Evolutionary conservation across 2,329 filamentous ascomycete genomes (phyloP).

Genomic region (Ascochyta fabae): DNA sequence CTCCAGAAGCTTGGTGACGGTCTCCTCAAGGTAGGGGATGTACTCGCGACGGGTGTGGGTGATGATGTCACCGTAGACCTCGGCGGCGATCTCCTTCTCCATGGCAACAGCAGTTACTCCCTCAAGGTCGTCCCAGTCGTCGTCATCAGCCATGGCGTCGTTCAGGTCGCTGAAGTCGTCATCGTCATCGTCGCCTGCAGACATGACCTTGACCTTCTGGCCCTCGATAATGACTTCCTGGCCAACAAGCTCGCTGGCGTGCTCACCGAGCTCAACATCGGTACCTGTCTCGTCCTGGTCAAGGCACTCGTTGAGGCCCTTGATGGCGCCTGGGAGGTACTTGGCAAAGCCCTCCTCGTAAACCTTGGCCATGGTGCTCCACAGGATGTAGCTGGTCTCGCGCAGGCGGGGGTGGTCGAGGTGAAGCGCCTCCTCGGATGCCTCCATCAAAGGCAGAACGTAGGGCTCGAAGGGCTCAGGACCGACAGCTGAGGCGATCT

Average conservation of each 20-base stretch:
- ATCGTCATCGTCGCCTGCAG: constrained; percentile 63
- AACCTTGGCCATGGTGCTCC: constrained; percentile 92
- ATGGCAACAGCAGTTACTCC: constrained; percentile 88
- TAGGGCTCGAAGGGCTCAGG: constrained; percentile 87
- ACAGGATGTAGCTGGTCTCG: constrained; percentile 97
- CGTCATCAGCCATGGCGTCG: constrained; percentile 71
- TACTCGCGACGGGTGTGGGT: constrained; percentile 81
- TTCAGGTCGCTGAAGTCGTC: constrained; percentile 64
- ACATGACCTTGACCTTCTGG: constrained; percentile 83
- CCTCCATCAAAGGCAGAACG: constrained; percentile 86
- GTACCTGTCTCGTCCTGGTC: constrained; percentile 87
- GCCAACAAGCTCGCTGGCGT: constrained; percentile 75
- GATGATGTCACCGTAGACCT: constrained; percentile 92
- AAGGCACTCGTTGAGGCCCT: constrained; percentile 82
- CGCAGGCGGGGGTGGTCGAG: constrained; percentile 89
- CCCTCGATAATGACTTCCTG: constrained; percentile 79
- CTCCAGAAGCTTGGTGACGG: constrained; percentile 79
- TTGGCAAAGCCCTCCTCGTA: constrained; percentile 84
- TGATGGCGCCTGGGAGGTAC: constrained; percentile 78
- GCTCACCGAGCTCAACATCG: constrained; percentile 76
- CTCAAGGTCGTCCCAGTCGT: constrained; percentile 82
- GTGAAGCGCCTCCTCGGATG: constrained; percentile 87
- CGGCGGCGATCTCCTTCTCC: constrained; percentile 96
- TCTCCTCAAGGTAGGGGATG: constrained; percentile 86
- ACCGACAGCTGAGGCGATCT: constrained; percentile 89